Evolutionary conservation across 2,329 filamentous ascomycete genomes (phyloP).

Genomic region (Parafenestella ontariensis): DNA sequence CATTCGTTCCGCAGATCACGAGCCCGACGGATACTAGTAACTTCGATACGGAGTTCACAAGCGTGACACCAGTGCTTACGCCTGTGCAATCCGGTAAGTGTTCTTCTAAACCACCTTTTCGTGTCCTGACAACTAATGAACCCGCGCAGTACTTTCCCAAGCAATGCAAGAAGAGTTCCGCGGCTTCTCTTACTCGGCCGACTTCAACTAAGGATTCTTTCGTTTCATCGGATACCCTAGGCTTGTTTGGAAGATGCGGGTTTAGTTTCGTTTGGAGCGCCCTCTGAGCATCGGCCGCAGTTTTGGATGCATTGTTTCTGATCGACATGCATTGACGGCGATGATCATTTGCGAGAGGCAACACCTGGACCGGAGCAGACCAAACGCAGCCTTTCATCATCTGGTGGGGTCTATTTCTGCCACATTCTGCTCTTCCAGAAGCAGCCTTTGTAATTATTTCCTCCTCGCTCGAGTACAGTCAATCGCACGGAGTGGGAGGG

Average conservation of each 20-base stretch:
- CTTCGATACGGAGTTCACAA: constrained; percentile 98
- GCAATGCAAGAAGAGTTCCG: constrained; percentile 99
- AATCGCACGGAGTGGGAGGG: background rate
- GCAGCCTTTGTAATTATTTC: background rate
- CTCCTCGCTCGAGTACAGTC: background rate
- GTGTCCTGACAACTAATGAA: constrained; percentile 15
- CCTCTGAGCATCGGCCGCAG: background rate
- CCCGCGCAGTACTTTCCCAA: constrained; percentile 80
- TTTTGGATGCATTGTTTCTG: background rate
- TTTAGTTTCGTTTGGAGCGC: background rate
- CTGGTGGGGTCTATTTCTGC: background rate
- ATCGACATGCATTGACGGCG: background rate
- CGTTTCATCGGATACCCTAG: constrained; percentile 11
- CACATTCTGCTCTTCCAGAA: background rate
- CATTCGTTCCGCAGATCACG: constrained; percentile 89
- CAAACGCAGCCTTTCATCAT: background rate
- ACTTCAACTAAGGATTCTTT: constrained; percentile 67
- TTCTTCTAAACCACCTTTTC: background rate
- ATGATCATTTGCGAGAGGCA: background rate
- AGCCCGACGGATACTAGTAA: constrained; percentile 98
- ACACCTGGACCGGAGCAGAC: no score
- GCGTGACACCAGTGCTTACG: constrained; percentile 94
- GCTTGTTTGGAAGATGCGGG: background rate
- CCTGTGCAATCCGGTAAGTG: constrained; percentile 93
- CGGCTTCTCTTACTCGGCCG: constrained; percentile 95